Conservation (phyloP, 2,329 filamentous ascomycete genomes). For the Talaromyces islandicus region DNA sequence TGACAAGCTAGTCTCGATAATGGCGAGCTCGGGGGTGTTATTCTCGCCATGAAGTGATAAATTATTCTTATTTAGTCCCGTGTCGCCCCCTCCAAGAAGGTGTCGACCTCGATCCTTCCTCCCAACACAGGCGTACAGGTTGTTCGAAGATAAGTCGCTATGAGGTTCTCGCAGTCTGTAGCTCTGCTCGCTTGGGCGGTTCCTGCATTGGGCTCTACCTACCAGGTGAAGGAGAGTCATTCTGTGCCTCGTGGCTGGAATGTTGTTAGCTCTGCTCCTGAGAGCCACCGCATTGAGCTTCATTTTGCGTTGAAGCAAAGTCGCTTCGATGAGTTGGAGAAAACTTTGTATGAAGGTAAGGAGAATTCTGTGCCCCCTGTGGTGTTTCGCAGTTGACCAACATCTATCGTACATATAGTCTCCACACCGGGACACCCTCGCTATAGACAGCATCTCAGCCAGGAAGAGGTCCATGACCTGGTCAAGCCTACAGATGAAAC, state of each 20-base stretch:
- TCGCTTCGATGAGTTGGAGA: neutral
- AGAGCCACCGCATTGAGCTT: neutral
- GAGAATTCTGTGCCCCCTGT: neutral
- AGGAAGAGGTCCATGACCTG: constrained; percentile 3
- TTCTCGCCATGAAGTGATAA: neutral
- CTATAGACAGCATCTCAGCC: constrained; percentile 2
- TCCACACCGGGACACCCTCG: constrained; percentile 3
- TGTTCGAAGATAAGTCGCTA: neutral
- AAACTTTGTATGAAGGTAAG: neutral
- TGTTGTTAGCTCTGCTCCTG: neutral
- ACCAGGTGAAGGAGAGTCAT: neutral
- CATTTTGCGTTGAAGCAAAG: constrained; percentile 1
- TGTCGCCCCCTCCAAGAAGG: neutral
- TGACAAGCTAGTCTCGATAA: neutral
- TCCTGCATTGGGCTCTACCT: neutral
- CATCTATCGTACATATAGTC: neutral
- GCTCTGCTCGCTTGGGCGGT: neutral
- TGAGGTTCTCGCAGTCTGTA: neutral
- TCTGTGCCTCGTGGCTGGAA: constrained; percentile 8
- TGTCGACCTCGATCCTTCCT: neutral
- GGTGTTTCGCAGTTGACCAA: neutral
- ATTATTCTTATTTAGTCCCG: neutral
- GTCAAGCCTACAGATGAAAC: constrained; percentile 1
- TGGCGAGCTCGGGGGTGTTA: neutral
- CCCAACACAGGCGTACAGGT: neutral